phyloP scores from a whole-genome alignment of 1,284 basidiomycete species.

The Trichosporon faecale region DNA sequence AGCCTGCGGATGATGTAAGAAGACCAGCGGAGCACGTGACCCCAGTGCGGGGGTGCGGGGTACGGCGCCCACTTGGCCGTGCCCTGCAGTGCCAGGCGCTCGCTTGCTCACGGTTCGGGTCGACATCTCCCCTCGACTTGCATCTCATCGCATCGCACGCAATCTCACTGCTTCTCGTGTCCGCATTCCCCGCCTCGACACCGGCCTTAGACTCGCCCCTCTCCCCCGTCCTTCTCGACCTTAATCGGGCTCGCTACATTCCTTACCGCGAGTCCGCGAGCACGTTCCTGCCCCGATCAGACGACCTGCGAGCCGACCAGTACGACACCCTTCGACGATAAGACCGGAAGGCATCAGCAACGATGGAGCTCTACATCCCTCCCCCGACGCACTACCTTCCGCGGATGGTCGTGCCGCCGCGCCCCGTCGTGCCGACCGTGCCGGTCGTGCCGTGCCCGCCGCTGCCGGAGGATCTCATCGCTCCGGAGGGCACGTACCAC shows the following conservation, averaged over 20 bases:
- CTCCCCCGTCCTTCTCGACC: background rate
- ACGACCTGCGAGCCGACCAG: background rate
- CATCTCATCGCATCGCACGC: background rate
- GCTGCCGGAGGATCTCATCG: conserved; percentile 40
- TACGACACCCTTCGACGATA: background rate
- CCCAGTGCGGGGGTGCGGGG: background rate
- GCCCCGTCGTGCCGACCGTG: conserved; percentile 39
- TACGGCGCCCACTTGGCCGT: background rate
- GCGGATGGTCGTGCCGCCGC: conserved; percentile 33
- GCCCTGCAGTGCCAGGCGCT: background rate
- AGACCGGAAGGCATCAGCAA: background rate
- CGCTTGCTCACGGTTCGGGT: background rate
- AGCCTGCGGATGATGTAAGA: background rate
- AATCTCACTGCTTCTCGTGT: background rate
- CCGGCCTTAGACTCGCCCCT: background rate
- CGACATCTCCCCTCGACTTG: background rate
- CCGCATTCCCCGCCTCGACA: background rate
- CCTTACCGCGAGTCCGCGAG: background rate
- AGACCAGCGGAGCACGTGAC: background rate
- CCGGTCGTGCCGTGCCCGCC: conserved; percentile 40
- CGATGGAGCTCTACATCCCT: conserved; percentile 44
- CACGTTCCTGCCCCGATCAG: background rate
- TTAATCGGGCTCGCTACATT: background rate
- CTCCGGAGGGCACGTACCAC: conserved; percentile 47
- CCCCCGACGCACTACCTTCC: conserved; percentile 35